Evolutionary conservation across 1,284 basidiomycete genomes (phyloP), one percentile per base, ranked within the genome.

Genomic region (Leccinum fallax): DNA sequence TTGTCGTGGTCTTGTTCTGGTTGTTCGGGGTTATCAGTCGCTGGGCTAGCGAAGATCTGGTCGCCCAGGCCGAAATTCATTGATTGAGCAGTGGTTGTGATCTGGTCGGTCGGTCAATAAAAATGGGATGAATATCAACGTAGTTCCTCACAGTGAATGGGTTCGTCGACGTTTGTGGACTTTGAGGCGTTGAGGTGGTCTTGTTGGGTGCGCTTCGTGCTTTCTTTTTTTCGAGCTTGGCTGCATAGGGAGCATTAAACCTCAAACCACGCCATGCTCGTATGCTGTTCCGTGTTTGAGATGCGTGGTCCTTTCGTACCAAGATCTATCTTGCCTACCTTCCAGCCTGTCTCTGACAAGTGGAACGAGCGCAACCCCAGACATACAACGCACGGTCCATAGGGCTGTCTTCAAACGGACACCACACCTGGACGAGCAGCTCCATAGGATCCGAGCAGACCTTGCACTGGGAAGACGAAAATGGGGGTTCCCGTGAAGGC

Each of bases 351-450:
- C 82, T 80, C 71, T 94, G 92, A 76, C 92, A 94, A 21, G 77
- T 72, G 6, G 82, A 76, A 28, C 81, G 80, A 4, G 88, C 79
- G 68, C 92, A 94, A 13, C 85, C 92, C 88, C 92, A 94, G 19
- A 93, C 80, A 70, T 93, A 93, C 57, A 94, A 75, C 2, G 86
- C 88, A 57, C 93, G 82, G 70, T 94, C 92, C 81, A 89, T 87
- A 8, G 88, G 84, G 66, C 91, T 94, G 43, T 87, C 80, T 71
- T 93, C 89, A 66, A 94, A 86, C 0, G 93, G 93, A 74, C 90
- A 94, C 90, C 92, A 94, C 68, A 94, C 82, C 67, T 94, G 92
- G 13, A 91, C 80, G 36, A 94, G 81, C 26, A 94, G 81, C 65
- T 92, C 86, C 89, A 90, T 93, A 0, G 88, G 84, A 19, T 80